Evolutionary conservation across 176 grass and related monocot species (phyloP).

Genomic region (Pontederia paniculata): DNA sequence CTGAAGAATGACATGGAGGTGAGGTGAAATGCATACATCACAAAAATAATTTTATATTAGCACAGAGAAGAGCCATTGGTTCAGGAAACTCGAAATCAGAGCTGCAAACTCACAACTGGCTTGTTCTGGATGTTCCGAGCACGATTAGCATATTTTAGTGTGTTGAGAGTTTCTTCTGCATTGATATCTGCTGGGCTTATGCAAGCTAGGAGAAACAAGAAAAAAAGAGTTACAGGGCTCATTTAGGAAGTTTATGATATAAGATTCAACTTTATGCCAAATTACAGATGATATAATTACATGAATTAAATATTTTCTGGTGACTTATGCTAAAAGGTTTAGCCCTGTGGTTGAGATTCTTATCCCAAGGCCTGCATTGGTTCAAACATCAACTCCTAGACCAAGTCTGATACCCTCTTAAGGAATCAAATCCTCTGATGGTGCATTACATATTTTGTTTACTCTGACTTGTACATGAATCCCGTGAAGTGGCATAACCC

Average conservation of each 20-base stretch:
- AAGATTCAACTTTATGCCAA: background rate
- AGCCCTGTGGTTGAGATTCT: too few species aligned
- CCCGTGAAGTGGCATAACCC: too few species aligned
- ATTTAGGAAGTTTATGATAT: background rate
- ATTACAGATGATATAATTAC: too few species aligned
- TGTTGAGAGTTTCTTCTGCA: slow-evolving; percentile 98
- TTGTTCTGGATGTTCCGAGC: slow-evolving; percentile 99
- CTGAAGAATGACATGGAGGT: slow-evolving; percentile 21
- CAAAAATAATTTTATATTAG: background rate
- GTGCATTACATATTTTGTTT: too few species aligned
- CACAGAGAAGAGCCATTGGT: background rate
- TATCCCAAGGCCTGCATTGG: too few species aligned
- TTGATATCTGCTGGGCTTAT: slow-evolving; percentile 99
- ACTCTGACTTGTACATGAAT: too few species aligned
- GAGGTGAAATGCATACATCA: background rate
- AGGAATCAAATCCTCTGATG: too few species aligned
- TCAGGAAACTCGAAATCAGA: background rate
- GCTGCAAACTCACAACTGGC: slow-evolving; percentile 57
- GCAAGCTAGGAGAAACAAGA: slow-evolving; percentile 61
- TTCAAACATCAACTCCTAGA: too few species aligned
- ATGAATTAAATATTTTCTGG: too few species aligned
- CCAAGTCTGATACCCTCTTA: too few species aligned
- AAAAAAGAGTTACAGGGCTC: background rate
- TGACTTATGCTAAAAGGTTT: too few species aligned
- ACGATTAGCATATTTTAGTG: slow-evolving; percentile 96